Percentiles rank a stretch among this genome's conserved stretches.
phyloP scores from a whole-genome alignment of 495 filamentous ascomycete species.

The Pyrenula aspistea region DNA sequence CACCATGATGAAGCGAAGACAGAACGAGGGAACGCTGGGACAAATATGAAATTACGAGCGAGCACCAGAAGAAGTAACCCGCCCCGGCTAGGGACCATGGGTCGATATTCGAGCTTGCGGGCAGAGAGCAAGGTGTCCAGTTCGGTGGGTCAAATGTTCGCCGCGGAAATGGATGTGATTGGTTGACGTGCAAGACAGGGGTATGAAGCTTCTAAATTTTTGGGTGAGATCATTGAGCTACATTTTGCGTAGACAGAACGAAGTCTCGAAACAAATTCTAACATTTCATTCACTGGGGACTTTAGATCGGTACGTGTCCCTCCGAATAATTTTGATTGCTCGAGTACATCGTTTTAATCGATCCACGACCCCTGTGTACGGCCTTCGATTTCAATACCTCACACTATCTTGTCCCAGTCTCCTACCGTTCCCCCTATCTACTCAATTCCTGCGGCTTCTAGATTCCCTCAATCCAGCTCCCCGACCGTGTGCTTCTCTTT shows the following conservation, averaged over 20 bases:
- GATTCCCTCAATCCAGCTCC: too few species aligned
- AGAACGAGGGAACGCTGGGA: not conserved
- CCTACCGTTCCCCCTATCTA: too few species aligned
- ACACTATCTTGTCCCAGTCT: too few species aligned
- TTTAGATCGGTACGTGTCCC: too few species aligned
- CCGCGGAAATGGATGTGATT: not conserved
- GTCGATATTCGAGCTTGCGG: not conserved
- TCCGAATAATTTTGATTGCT: too few species aligned
- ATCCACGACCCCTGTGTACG: too few species aligned
- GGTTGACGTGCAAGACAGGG: not conserved
- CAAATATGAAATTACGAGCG: not conserved
- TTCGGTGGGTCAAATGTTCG: not conserved
- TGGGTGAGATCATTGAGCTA: not conserved
- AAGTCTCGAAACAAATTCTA: too few species aligned
- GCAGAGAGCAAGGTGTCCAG: not conserved
- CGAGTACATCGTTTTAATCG: too few species aligned
- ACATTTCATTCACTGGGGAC: too few species aligned
- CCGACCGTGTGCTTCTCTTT: too few species aligned
- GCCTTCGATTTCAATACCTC: too few species aligned
- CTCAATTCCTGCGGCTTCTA: too few species aligned
- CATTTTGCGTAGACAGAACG: not conserved
- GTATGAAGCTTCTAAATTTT: not conserved
- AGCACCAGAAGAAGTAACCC: not conserved
- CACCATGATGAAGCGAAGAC: not conserved
- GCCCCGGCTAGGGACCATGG: not conserved